Conservation (phyloP, 768 basidiomycete species). For the Rhizopogon sp. region DNA sequence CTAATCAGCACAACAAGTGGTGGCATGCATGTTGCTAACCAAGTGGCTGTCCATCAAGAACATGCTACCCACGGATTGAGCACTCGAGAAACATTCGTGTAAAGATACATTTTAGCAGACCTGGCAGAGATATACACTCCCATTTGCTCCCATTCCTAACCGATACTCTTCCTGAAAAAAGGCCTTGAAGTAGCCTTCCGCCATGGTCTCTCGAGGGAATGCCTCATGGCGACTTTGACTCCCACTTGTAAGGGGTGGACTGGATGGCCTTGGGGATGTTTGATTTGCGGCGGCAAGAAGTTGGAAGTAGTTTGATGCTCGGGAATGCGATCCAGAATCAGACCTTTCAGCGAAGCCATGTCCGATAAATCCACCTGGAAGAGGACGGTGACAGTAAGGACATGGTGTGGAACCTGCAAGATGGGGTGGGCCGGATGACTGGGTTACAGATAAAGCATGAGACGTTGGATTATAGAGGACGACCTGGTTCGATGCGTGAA, state of each 20-base stretch:
- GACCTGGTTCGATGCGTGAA: conserved; percentile 80
- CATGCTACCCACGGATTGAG: conserved; percentile 45
- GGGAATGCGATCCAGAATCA: conserved; percentile 41
- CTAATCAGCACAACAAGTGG: background rate
- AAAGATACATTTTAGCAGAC: conserved; percentile 31
- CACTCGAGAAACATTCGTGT: conserved; percentile 2
- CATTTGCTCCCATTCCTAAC: conserved; percentile 94
- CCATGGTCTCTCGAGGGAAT: conserved; percentile 72
- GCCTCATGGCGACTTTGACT: conserved; percentile 19
- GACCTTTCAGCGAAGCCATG: conserved; percentile 23
- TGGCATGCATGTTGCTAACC: conserved; percentile 34
- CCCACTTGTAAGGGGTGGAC: conserved; percentile 33
- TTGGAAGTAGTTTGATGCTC: conserved; percentile 78
- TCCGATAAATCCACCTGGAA: conserved; percentile 41
- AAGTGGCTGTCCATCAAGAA: conserved; percentile 81
- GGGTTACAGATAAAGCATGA: conserved; percentile 70
- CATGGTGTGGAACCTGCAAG: conserved; percentile 35
- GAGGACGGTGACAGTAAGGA: conserved; percentile 68
- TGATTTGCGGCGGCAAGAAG: conserved; percentile 72
- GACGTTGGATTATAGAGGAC: conserved; percentile 85
- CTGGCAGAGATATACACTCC: conserved; percentile 85
- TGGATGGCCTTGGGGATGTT: conserved; percentile 45
- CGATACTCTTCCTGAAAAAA: conserved; percentile 90
- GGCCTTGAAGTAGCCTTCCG: conserved; percentile 87
- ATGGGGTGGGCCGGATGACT: conserved; percentile 23